Conservation (phyloP, 2,329 filamentous ascomycete genomes). For the Grosmannia penicillata region DNA sequence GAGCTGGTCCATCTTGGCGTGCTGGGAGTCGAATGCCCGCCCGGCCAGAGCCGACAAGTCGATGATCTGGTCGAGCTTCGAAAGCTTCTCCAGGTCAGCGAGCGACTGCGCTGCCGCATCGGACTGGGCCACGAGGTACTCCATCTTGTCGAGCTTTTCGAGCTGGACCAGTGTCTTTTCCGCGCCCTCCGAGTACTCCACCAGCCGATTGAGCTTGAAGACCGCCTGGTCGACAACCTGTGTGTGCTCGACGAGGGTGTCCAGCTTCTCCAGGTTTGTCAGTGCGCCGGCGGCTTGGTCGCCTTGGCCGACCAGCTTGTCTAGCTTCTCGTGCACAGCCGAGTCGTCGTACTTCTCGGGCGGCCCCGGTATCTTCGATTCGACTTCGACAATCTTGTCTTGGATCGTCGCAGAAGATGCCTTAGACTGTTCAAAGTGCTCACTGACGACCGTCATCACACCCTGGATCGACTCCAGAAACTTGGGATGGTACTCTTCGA, state of each 20-base stretch:
- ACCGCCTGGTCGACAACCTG: background rate
- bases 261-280: constrained; percentile 7
- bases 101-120: constrained; percentile 56
- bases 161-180: constrained; percentile 5
- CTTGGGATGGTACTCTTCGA: constrained; percentile 75
- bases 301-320: constrained; percentile 49
- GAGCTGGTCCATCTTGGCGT: constrained; percentile 7
- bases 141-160: constrained; percentile 8
- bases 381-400: constrained; percentile 45
- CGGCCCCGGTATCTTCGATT: constrained; percentile 37
- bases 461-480: constrained; percentile 77
- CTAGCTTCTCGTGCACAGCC: constrained; percentile 42
- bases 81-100: constrained; percentile 29
- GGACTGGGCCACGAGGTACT: constrained; percentile 44
- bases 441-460: constrained; percentile 64
- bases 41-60: constrained; percentile 6
- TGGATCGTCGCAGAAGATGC: constrained; percentile 40
- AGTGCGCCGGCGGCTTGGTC: constrained; percentile 47
- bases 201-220: constrained; percentile 3
- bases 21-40: constrained; percentile 8
- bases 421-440: constrained; percentile 83
- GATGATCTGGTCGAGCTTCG: constrained; percentile 8
- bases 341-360: constrained; percentile 53
- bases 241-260: constrained; percentile 1
- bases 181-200: constrained; percentile 9